phyloP scores from a whole-genome alignment of 208 protist genomes.

The Acanthamoeba royreba region DNA sequence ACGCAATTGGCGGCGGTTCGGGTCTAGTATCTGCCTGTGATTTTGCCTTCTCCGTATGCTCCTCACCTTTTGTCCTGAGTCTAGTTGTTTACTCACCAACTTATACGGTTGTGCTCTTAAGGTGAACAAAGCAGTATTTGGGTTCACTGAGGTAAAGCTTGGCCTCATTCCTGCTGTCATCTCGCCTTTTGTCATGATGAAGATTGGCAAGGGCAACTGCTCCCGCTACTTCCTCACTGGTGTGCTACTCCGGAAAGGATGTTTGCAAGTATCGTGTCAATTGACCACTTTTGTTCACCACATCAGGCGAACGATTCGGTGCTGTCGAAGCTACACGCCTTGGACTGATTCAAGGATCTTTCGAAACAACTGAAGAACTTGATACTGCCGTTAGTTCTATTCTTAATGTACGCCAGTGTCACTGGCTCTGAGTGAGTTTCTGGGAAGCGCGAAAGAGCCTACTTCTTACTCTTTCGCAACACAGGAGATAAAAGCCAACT shows the following conservation, averaged over 20 bases:
- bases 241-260: background rate
- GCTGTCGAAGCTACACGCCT: slow-evolving; percentile 31
- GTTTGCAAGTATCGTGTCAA: background rate
- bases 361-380: slow-evolving; percentile 10
- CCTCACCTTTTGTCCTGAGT: background rate
- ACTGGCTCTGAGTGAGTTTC: background rate
- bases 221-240: slow-evolving; percentile 52
- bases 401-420: background rate
- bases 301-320: slow-evolving; percentile 26
- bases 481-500: slow-evolving; percentile 37
- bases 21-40: slow-evolving; percentile 60
- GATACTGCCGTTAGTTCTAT: background rate
- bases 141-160: slow-evolving; percentile 61
- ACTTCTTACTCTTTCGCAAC: background rate
- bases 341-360: slow-evolving; percentile 45
- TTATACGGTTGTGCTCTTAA: background rate
- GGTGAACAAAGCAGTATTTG: slow-evolving; percentile 44
- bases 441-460: background rate
- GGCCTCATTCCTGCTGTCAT: slow-evolving; percentile 61
- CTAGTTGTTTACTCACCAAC: background rate
- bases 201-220: slow-evolving; percentile 42
- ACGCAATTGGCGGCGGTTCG: slow-evolving; percentile 53
- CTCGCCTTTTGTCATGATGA: slow-evolving; percentile 62
- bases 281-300: background rate
- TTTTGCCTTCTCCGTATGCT: slow-evolving; percentile 39